Percentiles rank a stretch among this genome's conserved stretches.
phyloP scores from a whole-genome alignment of 2,329 filamentous ascomycete species.

The Monosporascus sp. region DNA sequence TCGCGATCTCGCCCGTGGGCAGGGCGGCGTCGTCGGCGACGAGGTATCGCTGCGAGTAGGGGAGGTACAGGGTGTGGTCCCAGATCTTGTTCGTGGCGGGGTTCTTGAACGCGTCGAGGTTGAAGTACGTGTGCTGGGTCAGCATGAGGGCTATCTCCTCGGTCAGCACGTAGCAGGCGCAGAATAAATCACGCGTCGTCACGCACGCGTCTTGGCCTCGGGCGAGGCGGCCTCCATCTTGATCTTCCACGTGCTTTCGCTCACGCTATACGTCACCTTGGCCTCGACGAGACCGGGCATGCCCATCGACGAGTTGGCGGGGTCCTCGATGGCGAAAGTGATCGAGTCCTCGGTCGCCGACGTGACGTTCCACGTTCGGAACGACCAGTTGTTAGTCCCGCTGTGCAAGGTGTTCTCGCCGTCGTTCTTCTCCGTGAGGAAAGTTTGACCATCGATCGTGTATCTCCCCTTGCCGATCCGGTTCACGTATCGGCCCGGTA shows the following conservation, averaged over 20 bases:
- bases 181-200: not conserved
- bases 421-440: conserved; percentile 49
- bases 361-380: conserved; percentile 56
- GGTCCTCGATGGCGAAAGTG: conserved; percentile 60
- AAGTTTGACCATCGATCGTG: conserved; percentile 47
- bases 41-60: conserved; percentile 55
- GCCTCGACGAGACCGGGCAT: conserved; percentile 57
- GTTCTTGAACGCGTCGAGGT: conserved; percentile 59
- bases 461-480: conserved; percentile 56
- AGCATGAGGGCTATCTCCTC: conserved; percentile 48
- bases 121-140: conserved; percentile 64
- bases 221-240: conserved; percentile 53
- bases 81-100: conserved; percentile 48
- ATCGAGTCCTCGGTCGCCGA: conserved; percentile 50
- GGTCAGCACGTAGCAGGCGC: conserved; percentile 15
- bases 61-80: conserved; percentile 58
- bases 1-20: conserved; percentile 56
- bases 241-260: conserved; percentile 51
- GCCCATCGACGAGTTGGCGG: conserved; percentile 50
- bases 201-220: conserved; percentile 37
- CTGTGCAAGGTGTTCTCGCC: conserved; percentile 51
- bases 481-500: conserved; percentile 60
- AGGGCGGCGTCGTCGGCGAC: conserved; percentile 50
- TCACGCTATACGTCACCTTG: conserved; percentile 57
- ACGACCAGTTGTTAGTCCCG: conserved; percentile 57